These are phyloP conservation scores for Leptomonas seymouri DNA, from an alignment of 208 protist genomes.

Conservation along the genomic window DNA sequence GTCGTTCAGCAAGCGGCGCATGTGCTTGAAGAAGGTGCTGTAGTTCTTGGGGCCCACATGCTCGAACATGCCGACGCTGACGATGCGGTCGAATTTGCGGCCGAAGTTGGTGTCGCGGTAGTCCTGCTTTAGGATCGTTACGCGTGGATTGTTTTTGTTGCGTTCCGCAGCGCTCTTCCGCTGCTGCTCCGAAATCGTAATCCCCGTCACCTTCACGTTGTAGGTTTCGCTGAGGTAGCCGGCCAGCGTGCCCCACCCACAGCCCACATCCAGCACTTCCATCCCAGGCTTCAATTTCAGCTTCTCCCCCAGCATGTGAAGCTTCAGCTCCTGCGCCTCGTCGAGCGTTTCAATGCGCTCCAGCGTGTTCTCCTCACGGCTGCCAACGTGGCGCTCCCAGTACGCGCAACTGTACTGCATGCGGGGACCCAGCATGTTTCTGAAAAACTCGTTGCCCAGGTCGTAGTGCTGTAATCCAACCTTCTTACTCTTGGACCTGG, in stretches of 20 bases:
- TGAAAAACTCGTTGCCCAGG: conserved; percentile 75
- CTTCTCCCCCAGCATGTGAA: conserved; percentile 79
- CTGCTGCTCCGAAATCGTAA: conserved; percentile 79
- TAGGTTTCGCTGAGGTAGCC: conserved; percentile 59
- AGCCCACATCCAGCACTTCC: conserved; percentile 79
- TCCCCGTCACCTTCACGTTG: conserved; percentile 64
- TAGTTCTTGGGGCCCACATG: conserved; percentile 87
- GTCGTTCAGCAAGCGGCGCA: conserved; percentile 60
- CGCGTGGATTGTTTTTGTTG: conserved; percentile 30
- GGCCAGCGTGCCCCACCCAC: conserved; percentile 79
- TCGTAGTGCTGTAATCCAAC: conserved; percentile 80
- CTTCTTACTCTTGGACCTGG: conserved; percentile 46
- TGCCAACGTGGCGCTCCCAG: conserved; percentile 44
- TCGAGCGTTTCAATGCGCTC: conserved; percentile 46
- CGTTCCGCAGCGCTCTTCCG: conserved; percentile 35
- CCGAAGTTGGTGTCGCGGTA: conserved; percentile 67
- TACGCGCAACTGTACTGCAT: conserved; percentile 87
- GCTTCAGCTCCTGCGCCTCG: conserved; percentile 75
- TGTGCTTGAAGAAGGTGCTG: conserved; percentile 63
- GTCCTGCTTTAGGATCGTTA: conserved; percentile 65
- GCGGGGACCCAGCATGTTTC: conserved; percentile 55
- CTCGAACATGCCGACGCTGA: conserved; percentile 88
- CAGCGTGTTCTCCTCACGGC: conserved; percentile 16
- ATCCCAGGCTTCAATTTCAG: conserved; percentile 61
- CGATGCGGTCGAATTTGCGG: conserved; percentile 69